phyloP scores from a whole-genome alignment of 345 rosid genomes.

The Populus ilicifolia region DNA sequence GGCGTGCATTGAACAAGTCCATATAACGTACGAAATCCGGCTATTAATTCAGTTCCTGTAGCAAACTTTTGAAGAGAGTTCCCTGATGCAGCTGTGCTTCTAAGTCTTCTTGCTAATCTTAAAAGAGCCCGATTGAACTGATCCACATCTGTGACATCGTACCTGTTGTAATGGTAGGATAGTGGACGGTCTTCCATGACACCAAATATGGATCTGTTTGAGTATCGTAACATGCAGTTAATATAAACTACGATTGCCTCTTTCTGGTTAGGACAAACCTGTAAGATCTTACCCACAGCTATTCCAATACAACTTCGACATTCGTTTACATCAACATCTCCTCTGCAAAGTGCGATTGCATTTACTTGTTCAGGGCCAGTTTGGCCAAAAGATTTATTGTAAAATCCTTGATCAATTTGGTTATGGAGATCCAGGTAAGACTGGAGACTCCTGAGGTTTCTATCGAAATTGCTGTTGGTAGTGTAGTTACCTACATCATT shows the following conservation, averaged over 20 bases:
- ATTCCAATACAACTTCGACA: slow-evolving; percentile 1
- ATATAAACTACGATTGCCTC: slow-evolving; percentile 6
- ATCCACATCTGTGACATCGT: background rate
- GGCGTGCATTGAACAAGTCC: slow-evolving; percentile 49
- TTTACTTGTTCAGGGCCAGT: slow-evolving; percentile 10
- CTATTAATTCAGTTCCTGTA: background rate
- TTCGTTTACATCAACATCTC: background rate
- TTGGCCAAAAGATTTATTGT: slow-evolving; percentile 7
- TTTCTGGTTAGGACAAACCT: slow-evolving; percentile 14
- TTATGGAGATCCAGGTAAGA: background rate
- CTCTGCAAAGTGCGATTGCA: slow-evolving; percentile 22
- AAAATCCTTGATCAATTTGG: slow-evolving; percentile 12
- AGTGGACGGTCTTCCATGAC: background rate
- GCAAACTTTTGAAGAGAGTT: slow-evolving; percentile 24
- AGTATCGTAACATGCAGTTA: slow-evolving; percentile 10
- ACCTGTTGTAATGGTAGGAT: rapidly evolving
- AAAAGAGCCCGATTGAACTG: slow-evolving; percentile 7
- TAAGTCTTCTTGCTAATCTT: slow-evolving; percentile 8
- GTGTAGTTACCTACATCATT: slow-evolving; percentile 20
- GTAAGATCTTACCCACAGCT: background rate
- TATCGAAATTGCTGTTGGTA: background rate
- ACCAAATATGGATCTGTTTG: slow-evolving; percentile 9
- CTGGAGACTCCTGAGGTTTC: slow-evolving; percentile 16
- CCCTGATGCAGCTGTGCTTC: slow-evolving; percentile 13
- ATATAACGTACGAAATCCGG: slow-evolving; percentile 11